Base-by-base conservation (phyloP, 352 stramenopile genomes). In the Globisporangium abappressorium region DNA sequence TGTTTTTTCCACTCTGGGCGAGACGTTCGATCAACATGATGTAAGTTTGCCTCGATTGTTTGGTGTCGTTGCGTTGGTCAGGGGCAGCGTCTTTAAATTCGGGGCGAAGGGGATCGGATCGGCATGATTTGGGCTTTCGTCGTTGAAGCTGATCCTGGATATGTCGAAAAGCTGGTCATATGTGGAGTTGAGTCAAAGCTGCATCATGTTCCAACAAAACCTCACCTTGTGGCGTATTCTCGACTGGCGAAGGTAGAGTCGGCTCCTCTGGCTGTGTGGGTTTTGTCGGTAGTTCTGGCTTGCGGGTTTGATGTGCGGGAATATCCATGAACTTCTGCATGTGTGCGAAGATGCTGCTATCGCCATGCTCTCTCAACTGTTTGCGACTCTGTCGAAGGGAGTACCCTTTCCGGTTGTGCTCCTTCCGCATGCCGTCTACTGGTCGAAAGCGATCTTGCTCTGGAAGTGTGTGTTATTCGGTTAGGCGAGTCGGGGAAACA, bases 321-420 rank as follows among this genome's bases (percentile, higher is more conserved):
- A 15, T 56, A 28, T 56, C n/a, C 4, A n/a, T 3, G 9, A 18
- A 56, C 4, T 56, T 28, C 9, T 56, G 49, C 49, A 2, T 8
- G 8, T 18, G 5, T 56, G 22, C 8, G 9, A 11, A 3, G 11
- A 7, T 56, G 11, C n/a, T 18, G n/a, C 53, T 14, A 24, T 33
- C 24, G 22, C 49, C 51, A 67, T 53, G 57, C 14, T 83, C 74
- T 66, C 75, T 71, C 60, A 78, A 74, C 68, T 84, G 60, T 43
- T 77, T 90, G 46, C 85, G 78, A 1, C 71, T 76, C 53, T 90
- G 82, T 8, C 85, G 85, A 51, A 93, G 74, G 0, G 75, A 71
- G 68, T 93, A 93, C 2, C 85, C 85, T 36, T 87, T 89, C 15
- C 85, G 78, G 57, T 93, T 93, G 68, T 93, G 85, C 64, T 91